Conservation (phyloP, 2,329 filamentous ascomycete species). For the Cadophora malorum region DNA sequence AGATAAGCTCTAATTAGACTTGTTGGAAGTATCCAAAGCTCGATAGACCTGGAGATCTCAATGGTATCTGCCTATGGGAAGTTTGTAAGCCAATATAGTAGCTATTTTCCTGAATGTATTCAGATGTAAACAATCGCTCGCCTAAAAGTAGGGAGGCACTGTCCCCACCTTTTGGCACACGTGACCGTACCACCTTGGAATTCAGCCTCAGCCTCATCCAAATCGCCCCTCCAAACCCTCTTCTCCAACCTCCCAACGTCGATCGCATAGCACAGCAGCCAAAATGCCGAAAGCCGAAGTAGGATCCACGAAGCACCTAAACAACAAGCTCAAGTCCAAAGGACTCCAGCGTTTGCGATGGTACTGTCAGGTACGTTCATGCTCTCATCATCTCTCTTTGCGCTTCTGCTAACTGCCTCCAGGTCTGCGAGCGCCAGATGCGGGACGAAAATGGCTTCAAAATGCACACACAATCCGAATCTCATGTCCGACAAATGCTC, state of each 20-base stretch:
- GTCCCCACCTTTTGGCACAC: no score
- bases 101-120: no score
- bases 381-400: background rate
- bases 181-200: background rate
- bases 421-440: constrained; percentile 77
- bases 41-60: no score
- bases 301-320: constrained; percentile 87
- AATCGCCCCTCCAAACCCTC: background rate
- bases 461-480: constrained; percentile 88
- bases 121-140: no score
- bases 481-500: constrained; percentile 88
- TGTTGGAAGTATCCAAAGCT: no score
- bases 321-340: constrained; percentile 88
- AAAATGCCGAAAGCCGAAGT: constrained; percentile 92
- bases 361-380: constrained; percentile 75
- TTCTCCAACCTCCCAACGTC: background rate
- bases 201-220: background rate
- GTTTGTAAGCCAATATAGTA: no score
- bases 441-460: constrained; percentile 92
- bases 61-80: no score
- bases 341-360: constrained; percentile 82
- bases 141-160: no score
- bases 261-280: constrained; percentile 28
- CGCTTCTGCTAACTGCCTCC: constrained; percentile 39
- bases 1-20: no score